phyloP scores from a whole-genome alignment of 176 grass and related monocot genomes.

The Oryza glumipatula region DNA sequence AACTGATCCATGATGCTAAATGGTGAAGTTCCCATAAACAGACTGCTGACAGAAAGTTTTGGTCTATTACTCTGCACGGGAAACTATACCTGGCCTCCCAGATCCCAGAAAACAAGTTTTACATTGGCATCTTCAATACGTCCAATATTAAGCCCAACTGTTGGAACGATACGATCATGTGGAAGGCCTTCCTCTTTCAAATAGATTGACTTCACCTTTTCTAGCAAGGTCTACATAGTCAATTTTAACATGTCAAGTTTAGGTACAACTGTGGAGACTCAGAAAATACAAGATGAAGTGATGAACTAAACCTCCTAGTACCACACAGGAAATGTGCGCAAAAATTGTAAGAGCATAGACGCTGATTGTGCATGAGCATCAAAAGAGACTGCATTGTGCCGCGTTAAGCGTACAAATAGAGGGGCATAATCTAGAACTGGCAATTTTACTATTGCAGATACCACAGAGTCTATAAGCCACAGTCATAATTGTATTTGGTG shows the following conservation, averaged over 20 bases:
- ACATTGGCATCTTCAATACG: conserved; percentile 90
- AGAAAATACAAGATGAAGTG: background rate
- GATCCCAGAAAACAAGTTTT: conserved; percentile 98
- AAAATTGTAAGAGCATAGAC: background rate
- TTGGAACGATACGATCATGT: conserved; percentile 89
- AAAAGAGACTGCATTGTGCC: background rate
- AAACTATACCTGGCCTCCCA: conserved; percentile 94
- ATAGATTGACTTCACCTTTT: conserved; percentile 93
- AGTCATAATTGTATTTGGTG: background rate
- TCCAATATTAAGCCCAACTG: conserved; percentile 96
- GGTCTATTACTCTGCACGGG: background rate
- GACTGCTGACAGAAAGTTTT: background rate
- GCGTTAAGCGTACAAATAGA: background rate
- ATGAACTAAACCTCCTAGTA: background rate
- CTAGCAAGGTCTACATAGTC: conserved; percentile 78
- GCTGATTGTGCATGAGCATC: background rate
- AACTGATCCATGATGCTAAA: background rate
- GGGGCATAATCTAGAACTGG: background rate
- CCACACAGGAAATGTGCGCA: background rate
- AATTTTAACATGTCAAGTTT: conserved; percentile 30
- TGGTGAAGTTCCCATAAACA: conserved; percentile 1
- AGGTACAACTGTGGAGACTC: background rate
- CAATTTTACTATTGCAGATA: background rate
- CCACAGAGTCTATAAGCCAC: background rate
- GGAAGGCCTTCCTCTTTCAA: conserved; percentile 75